Evolutionary conservation across 345 rosid genomes (phyloP), one percentile per base, ranked within the genome.

Genomic region (Salix koriyanagi): DNA sequence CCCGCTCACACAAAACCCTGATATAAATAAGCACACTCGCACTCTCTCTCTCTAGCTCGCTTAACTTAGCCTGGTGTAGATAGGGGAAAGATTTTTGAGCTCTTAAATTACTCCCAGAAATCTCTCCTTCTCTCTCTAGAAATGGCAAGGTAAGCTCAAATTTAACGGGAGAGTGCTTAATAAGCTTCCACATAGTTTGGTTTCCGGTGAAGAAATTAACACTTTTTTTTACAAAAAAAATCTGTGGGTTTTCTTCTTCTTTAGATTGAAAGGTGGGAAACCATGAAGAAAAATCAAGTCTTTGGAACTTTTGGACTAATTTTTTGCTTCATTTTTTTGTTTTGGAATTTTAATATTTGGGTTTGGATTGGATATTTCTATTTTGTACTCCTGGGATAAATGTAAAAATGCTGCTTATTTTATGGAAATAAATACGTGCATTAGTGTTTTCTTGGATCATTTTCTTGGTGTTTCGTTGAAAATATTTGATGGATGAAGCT

Each of bases 21-120:
- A 54, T n/a, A 67, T 12, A 42, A 60, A 19, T 7, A n/a, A 6
- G 6, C 39, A 66, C 70, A 73, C 76, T 75, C 77, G 14, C 65
- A 67, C 74, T 37, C 65, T 46, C 41, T 76, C 7, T 34, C 37
- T 34, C 37, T 34, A 34, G 37, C 37, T 5, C 37, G 4, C 37
- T 5, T 34, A 34, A 32, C 88, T 84, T 87, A 84, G 82, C 71
- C 25, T 19, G 70, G 69, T 65, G 18, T 86, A 85, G 78, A 80
- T 78, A 52, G 37, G 66, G 62, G 68, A 9, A 50, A 50, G 48
- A 66, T 10, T 13, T 66, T 48, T 42, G 4, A 15, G 5, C 4
- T 62, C 18, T 23, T 66, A 67, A 18, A 21, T 28, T 14, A 6
- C 1, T 25, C 30, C 37, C n/a, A 61, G 37, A n/a, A 37, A 26